Evolutionary conservation across 2,329 filamentous ascomycete genomes (phyloP).

Genomic region (Trichoderma sp.): DNA sequence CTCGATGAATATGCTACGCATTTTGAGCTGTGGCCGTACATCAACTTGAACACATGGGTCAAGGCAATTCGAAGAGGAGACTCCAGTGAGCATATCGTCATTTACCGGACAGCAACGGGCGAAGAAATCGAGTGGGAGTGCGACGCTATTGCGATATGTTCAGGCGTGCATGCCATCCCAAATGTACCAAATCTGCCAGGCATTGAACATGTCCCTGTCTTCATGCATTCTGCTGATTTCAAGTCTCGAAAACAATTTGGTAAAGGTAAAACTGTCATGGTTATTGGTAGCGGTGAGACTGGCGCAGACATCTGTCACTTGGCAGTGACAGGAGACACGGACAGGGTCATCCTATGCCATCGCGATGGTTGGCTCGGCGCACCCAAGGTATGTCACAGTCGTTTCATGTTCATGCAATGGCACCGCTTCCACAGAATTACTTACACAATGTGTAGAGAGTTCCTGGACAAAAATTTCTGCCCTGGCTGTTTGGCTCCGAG

Average conservation of each 20-base stretch:
- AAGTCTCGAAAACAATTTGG: conserved; percentile 44
- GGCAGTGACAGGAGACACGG: conserved; percentile 42
- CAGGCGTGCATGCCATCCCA: conserved; percentile 43
- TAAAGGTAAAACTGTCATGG: conserved; percentile 40
- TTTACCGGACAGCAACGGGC: conserved; percentile 22
- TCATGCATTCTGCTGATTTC: conserved; percentile 46
- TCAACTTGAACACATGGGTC: conserved; percentile 37
- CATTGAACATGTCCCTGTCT: conserved; percentile 36
- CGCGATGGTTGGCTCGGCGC: conserved; percentile 39
- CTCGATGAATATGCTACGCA: conserved; percentile 41
- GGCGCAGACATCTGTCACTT: conserved; percentile 44
- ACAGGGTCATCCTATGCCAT: conserved; percentile 44
- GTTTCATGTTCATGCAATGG: not conserved
- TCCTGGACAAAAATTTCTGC: conserved; percentile 28
- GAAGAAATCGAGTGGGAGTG: conserved; percentile 36
- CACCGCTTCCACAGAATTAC: not conserved
- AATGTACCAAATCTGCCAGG: conserved; percentile 41
- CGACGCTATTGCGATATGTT: conserved; percentile 47
- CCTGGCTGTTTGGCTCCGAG: conserved; percentile 23
- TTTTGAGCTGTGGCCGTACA: conserved; percentile 41
- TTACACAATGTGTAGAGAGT: conserved; percentile 8
- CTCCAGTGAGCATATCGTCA: conserved; percentile 30
- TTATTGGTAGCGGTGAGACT: conserved; percentile 47
- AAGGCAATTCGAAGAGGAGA: conserved; percentile 28
- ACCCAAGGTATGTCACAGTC: conserved; percentile 16